A percentile compares a stretch with the other conserved stretches of the same genome.
Evolutionary conservation across 768 basidiomycete species (phyloP).

Genomic region (Auriscalpium microsporum): DNA sequence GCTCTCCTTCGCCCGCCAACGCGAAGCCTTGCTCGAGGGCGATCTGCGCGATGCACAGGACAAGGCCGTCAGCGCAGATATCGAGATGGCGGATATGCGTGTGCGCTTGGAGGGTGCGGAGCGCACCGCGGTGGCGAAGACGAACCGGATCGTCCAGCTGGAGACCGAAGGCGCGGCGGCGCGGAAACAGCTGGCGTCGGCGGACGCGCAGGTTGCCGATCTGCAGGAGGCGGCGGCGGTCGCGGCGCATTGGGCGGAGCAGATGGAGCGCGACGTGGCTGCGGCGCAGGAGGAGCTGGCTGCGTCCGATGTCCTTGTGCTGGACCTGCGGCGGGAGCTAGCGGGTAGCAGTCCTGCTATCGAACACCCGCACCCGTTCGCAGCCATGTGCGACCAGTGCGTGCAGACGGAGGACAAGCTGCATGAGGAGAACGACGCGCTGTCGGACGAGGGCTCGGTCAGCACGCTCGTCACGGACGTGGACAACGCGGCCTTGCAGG

Average conservation of each 20-base stretch:
- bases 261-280: slow-evolving; percentile 9
- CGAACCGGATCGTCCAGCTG: slow-evolving; percentile 16
- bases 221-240: slow-evolving; percentile 5
- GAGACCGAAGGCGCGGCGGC: slow-evolving; percentile 6
- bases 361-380: not conserved
- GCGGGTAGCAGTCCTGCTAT: not conserved
- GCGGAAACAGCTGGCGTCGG: slow-evolving; percentile 3
- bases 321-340: slow-evolving; percentile 8
- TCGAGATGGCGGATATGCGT: slow-evolving; percentile 12
- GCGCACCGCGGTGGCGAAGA: slow-evolving; percentile 10
- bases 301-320: not conserved
- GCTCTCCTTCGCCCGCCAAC: not conserved
- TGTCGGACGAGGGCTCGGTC: not conserved
- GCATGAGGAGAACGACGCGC: not conserved
- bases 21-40: slow-evolving; percentile 6
- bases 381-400: not conserved
- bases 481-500: too few relatives aligned
- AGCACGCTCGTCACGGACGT: not conserved
- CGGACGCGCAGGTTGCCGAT: slow-evolving; percentile 6
- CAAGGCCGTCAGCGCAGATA: slow-evolving; percentile 8
- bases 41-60: slow-evolving; percentile 6
- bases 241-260: not conserved
- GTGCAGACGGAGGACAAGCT: not conserved
- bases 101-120: slow-evolving; percentile 12
- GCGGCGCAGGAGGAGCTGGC: slow-evolving; percentile 3